Evolutionary conservation across 345 rosid species (phyloP), one percentile per base, ranked within the genome.

Genomic region (Punica granatum): DNA sequence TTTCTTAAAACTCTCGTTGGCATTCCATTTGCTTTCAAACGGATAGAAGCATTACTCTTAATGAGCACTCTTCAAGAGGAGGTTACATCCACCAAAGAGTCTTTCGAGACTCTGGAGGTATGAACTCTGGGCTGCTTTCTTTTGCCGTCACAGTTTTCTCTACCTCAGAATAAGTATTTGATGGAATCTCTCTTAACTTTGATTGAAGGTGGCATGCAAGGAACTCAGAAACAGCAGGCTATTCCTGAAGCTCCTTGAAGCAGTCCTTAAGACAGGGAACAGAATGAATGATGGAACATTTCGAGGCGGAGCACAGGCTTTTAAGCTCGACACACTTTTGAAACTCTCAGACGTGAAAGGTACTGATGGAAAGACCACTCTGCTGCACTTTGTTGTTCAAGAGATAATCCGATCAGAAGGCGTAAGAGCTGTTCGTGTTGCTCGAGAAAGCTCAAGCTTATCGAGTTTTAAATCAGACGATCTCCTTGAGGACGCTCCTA

Each of bases 201-300:
- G 44, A 41, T 41, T 33, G 44, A 80, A 94, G 98, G 86, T 90
- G 75, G 97, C 97, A 49, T 92, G 97, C 80, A 78, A 86, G 80
- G 97, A 90, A 78, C 93, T 95, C 34, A 81, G 77, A 65, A 89
- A 80, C 77, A 89, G 94, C 73, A 75, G 97, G 60, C 73, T 95
- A 74, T 95, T 95, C 87, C 83, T 90, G 72, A 95, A 92, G 84
- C 90, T 95, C 67, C 79, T 95, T 67, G 99, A 95, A 80, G 99
- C 99, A 63, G 98, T 95, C 80, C 96, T 95, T 14, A 95, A 95
- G 80, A 95, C 99, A 10, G 99, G 99, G 71, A 95, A 95, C 73
- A 88, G 99, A 51, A 95, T 95, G 99, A 95, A 95, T 68, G 82
- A 86, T 79, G 99, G 99, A 53, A 95, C 99, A 44, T 95, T 89